Base-by-base conservation (phyloP, 1,284 basidiomycete species). In the Papiliotrema flavescens region DNA sequence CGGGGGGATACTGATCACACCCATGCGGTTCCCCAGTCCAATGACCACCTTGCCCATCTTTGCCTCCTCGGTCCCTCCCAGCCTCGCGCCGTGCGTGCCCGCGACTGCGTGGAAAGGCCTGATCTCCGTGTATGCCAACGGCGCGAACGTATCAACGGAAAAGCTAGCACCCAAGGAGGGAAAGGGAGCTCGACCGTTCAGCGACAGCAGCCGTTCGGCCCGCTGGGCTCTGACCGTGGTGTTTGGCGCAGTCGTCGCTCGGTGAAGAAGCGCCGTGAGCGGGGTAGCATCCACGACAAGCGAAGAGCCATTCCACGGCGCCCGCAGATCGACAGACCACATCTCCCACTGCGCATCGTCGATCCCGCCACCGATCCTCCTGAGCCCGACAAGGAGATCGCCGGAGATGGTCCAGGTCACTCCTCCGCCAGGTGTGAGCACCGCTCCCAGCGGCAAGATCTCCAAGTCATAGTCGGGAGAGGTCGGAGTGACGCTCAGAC, bases 21-120 rank as follows among this genome's bases (percentile, higher is more conserved):
- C 73, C 39, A 75, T 51, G 19, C 65, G 59, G 60, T 75, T 72
- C 2, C 71, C 73, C 47, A 75, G 71, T 5, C 66, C 73, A 2
- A 62, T 69, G 3, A 73, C 54, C 17, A 65, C n/a, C 19, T 39
- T 23, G 2, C 49, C 49, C 28, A 32, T 32, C 11, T 11, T 32
- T 6, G 28, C 6, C 28, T 6, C 6, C 28, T 6, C 28, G 5
- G 28, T 6, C 28, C 5, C 28, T 5, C 28, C 28, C 28, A 5
- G 6, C 50, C 34, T 13, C 36, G 48, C 9, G 60, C 50, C 4
- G 47, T 45, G 15, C 55, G 26, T 2, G n/a, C 19, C 19, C 19
- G n/a, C 7, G 19, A 51, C 20, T 2, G 19, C 9, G 5, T 34
- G 20, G 45, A 69, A 42, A 3, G 67, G 65, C 14, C 64, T 51